Percentiles rank a stretch among this genome's conserved stretches.
Conservation (phyloP, 2,329 filamentous ascomycete species). For the Phialemoniopsis sp. region DNA sequence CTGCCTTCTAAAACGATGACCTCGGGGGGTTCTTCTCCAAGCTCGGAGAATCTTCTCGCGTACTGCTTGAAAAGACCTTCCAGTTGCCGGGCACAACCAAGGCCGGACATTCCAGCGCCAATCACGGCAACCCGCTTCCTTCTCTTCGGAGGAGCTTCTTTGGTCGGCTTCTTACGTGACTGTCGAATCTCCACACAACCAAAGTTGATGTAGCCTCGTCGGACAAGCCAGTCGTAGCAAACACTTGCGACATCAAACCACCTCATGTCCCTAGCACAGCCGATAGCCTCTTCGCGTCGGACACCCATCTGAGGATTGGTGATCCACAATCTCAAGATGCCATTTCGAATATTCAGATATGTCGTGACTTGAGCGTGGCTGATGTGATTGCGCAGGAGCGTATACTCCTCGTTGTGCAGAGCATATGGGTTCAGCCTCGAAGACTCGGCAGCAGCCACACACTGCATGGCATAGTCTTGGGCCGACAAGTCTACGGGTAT, state of each 20-base stretch:
- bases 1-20: slow-evolving; percentile 85
- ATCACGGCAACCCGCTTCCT: slow-evolving; percentile 79
- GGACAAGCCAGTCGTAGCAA: slow-evolving; percentile 88
- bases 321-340: slow-evolving; percentile 86
- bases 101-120: slow-evolving; percentile 89
- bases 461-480: slow-evolving; percentile 84
- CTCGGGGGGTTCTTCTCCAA: slow-evolving; percentile 64
- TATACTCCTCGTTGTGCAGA: slow-evolving; percentile 80
- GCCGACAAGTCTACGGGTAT: slow-evolving; percentile 72
- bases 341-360: slow-evolving; percentile 94
- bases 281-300: slow-evolving; percentile 78
- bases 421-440: slow-evolving; percentile 88
- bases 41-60: slow-evolving; percentile 58
- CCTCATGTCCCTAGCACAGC: slow-evolving; percentile 80
- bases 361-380: slow-evolving; percentile 87
- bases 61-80: slow-evolving; percentile 84
- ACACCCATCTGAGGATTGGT: slow-evolving; percentile 81
- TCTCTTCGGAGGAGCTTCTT: slow-evolving; percentile 30
- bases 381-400: slow-evolving; percentile 73
- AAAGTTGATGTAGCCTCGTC: slow-evolving; percentile 93
- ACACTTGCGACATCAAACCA: slow-evolving; percentile 88
- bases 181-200: slow-evolving; percentile 76
- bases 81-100: slow-evolving; percentile 88
- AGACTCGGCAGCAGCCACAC: slow-evolving; percentile 82
- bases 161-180: slow-evolving; percentile 36